Conservation (phyloP, 192 early-diverging fungal genomes). For the Umbelopsis isabellina region DNA sequence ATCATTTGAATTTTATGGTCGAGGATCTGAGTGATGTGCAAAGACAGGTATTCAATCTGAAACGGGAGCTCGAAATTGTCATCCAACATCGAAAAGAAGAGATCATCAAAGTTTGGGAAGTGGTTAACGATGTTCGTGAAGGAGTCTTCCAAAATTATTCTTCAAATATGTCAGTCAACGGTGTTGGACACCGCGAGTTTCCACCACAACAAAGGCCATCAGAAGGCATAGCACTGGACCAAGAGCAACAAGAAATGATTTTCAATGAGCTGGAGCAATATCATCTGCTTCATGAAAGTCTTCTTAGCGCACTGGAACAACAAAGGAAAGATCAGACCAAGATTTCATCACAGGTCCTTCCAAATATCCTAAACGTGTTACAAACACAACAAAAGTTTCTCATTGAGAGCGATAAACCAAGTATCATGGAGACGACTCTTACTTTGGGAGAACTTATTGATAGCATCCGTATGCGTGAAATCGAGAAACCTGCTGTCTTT, state of each 20-base stretch:
- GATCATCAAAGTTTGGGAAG: conserved; percentile 56
- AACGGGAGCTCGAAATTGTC: conserved; percentile 50
- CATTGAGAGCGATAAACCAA: conserved; percentile 38
- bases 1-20: conserved; percentile 43
- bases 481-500: conserved; percentile 16
- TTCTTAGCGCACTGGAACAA: conserved; percentile 48
- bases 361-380: conserved; percentile 37
- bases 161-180: conserved; percentile 27
- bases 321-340: conserved; percentile 50
- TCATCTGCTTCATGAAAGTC: conserved; percentile 41
- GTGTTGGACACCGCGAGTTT: conserved; percentile 17
- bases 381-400: conserved; percentile 40
- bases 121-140: conserved; percentile 52
- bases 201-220: conserved; percentile 8
- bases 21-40: conserved; percentile 53
- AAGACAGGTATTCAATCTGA: conserved; percentile 44
- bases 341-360: conserved; percentile 43
- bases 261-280: conserved; percentile 54
- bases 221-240: conserved; percentile 30
- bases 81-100: conserved; percentile 53
- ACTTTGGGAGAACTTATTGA: conserved; percentile 42
- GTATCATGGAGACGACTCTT: conserved; percentile 44
- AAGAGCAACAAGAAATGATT: conserved; percentile 49
- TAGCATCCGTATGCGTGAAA: conserved; percentile 21
- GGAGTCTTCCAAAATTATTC: conserved; percentile 18